These are phyloP conservation scores for Hondaea fermentalgiana DNA, from an alignment of 108 stramenopile species.

Conservation along the genomic window DNA sequence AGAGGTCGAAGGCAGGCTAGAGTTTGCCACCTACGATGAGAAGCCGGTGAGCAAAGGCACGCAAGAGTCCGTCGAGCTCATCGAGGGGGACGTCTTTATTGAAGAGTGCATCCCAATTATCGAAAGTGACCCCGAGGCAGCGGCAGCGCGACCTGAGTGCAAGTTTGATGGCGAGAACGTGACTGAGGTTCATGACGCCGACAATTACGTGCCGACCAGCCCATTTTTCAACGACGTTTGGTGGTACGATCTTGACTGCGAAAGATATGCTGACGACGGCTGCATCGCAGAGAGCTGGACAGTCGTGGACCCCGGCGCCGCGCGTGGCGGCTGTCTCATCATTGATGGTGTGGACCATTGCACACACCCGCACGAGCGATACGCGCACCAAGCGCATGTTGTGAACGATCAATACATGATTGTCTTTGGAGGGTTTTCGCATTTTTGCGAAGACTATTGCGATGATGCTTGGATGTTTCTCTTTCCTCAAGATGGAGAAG, in stretches of 20 bases:
- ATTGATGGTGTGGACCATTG: slow-evolving; percentile 50
- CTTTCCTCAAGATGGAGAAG: neutral
- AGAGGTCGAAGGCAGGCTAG: slow-evolving; percentile 48
- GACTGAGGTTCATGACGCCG: slow-evolving; percentile 2
- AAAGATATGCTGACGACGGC: slow-evolving; percentile 42
- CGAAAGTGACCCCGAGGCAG: slow-evolving; percentile 36
- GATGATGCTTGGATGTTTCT: slow-evolving; percentile 68
- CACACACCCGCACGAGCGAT: slow-evolving; percentile 59
- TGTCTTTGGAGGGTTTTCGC: slow-evolving; percentile 66
- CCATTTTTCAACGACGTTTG: slow-evolving; percentile 69
- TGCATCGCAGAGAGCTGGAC: slow-evolving; percentile 58
- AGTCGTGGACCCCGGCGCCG: slow-evolving; percentile 53
- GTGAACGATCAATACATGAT: slow-evolving; percentile 60
- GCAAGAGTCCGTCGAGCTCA: slow-evolving; percentile 8
- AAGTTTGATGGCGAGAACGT: slow-evolving; percentile 32
- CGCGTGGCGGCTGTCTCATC: slow-evolving; percentile 57
- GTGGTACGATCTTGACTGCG: slow-evolving; percentile 63
- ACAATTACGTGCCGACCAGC: slow-evolving; percentile 36
- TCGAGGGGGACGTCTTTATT: slow-evolving; percentile 18
- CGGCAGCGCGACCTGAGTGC: slow-evolving; percentile 38
- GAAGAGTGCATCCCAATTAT: slow-evolving; percentile 33
- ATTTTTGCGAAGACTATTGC: slow-evolving; percentile 71
- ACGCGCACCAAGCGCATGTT: slow-evolving; percentile 62
- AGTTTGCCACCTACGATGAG: slow-evolving; percentile 60
- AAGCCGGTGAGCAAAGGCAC: slow-evolving; percentile 38